These are phyloP conservation scores for Colletotrichum trifolii DNA, from an alignment of 2,329 filamentous ascomycete genomes.

Conservation along the genomic window DNA sequence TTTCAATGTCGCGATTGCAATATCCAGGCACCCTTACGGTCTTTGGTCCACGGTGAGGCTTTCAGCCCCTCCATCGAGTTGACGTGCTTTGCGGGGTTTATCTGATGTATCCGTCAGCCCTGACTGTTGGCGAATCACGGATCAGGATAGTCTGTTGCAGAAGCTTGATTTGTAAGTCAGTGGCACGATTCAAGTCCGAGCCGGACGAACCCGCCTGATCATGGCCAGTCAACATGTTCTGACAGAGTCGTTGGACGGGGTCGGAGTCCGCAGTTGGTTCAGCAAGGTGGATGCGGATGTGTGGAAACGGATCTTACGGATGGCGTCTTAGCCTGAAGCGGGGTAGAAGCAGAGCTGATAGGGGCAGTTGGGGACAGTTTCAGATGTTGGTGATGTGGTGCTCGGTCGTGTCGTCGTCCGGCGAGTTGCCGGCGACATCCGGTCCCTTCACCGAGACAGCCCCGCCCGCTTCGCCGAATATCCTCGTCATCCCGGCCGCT, in stretches of 20 bases:
- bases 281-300: conserved; percentile 12
- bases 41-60: neutral
- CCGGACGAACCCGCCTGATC: neutral
- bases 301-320: conserved; percentile 20
- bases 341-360: conserved; percentile 21
- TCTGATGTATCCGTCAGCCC: neutral
- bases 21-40: neutral
- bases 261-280: neutral
- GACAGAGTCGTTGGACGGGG: neutral
- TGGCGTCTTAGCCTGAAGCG: conserved; percentile 13
- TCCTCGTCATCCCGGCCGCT: too few relatives aligned
- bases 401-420: neutral
- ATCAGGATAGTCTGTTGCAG: too few relatives aligned
- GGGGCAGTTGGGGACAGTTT: neutral
- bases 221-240: neutral
- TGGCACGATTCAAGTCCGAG: conserved; percentile 11
- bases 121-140: neutral
- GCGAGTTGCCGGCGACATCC: conserved; percentile 16
- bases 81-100: conserved; percentile 16
- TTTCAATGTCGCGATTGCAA: neutral
- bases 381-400: neutral
- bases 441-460: neutral
- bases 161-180: conserved; percentile 28
- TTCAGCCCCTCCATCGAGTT: neutral
- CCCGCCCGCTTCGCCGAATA: conserved; percentile 1